phyloP scores from a whole-genome alignment of 2,329 filamentous ascomycete genomes.

The Mycogone perniciosa region DNA sequence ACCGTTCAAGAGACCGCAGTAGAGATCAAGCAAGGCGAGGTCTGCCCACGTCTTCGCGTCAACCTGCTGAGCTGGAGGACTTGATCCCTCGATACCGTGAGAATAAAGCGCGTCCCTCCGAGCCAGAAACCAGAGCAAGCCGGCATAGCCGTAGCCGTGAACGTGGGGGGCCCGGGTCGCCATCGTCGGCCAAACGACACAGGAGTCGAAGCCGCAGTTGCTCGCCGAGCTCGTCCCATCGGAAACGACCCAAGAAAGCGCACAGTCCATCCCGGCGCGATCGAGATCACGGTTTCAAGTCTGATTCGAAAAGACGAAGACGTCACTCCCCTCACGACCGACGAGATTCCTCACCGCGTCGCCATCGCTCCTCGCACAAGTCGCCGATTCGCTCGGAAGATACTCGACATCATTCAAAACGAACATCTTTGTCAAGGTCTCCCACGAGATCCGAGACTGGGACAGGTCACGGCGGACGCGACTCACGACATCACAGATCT shows the following conservation, averaged over 20 bases:
- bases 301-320: slow-evolving; percentile 24
- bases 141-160: slow-evolving; percentile 31
- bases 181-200: slow-evolving; percentile 35
- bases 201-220: slow-evolving; percentile 38
- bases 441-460: slow-evolving; percentile 20
- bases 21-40: slow-evolving; percentile 27
- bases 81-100: slow-evolving; percentile 34
- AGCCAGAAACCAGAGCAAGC: slow-evolving; percentile 25
- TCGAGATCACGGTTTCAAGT: slow-evolving; percentile 35
- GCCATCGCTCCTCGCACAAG: slow-evolving; percentile 22
- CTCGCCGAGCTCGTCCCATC: slow-evolving; percentile 30
- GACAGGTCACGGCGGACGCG: slow-evolving; percentile 20
- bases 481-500: slow-evolving; percentile 17
- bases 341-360: slow-evolving; percentile 26
- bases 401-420: slow-evolving; percentile 15
- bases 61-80: slow-evolving; percentile 28
- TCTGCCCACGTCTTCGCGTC: slow-evolving; percentile 22
- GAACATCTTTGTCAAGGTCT: slow-evolving; percentile 22
- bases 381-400: slow-evolving; percentile 22
- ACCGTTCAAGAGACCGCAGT: slow-evolving; percentile 33
- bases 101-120: slow-evolving; percentile 24
- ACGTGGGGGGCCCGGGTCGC: slow-evolving; percentile 28
- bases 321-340: slow-evolving; percentile 29
- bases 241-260: slow-evolving; percentile 35
- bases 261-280: slow-evolving; percentile 33